Conservation (phyloP, 495 filamentous ascomycete species). For the Xylaria flabelliformis region DNA sequence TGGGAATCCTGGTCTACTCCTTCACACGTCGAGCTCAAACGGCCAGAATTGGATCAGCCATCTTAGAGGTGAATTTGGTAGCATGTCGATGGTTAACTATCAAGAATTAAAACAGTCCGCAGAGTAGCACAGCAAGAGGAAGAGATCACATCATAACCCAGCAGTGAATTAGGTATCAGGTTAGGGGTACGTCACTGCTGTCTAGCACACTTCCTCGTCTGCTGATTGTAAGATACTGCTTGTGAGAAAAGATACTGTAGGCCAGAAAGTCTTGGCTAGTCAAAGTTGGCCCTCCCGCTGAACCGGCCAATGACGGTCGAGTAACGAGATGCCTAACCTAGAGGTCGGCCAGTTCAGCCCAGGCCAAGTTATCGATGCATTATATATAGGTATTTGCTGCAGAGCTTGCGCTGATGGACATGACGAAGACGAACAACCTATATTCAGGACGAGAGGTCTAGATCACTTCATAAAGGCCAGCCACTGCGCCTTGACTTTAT, state of each 20-base stretch:
- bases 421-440: neutral
- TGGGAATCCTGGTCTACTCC: neutral
- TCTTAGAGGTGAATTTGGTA: neutral
- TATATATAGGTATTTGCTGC: no score
- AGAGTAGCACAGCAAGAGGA: neutral
- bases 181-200: neutral
- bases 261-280: neutral
- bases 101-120: neutral
- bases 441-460: neutral
- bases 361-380: neutral
- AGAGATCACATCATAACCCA: neutral
- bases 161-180: neutral
- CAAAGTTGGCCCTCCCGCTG: neutral
- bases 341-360: neutral
- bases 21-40: neutral
- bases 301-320: neutral
- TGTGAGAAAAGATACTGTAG: neutral
- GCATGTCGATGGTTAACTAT: neutral
- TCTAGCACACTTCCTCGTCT: neutral
- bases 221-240: neutral
- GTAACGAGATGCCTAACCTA: neutral
- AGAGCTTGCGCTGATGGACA: neutral
- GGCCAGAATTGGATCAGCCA: neutral
- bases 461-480: neutral
- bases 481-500: neutral